phyloP scores from a whole-genome alignment of 1,284 basidiomycete species.

The Rhodotorula sp. region DNA sequence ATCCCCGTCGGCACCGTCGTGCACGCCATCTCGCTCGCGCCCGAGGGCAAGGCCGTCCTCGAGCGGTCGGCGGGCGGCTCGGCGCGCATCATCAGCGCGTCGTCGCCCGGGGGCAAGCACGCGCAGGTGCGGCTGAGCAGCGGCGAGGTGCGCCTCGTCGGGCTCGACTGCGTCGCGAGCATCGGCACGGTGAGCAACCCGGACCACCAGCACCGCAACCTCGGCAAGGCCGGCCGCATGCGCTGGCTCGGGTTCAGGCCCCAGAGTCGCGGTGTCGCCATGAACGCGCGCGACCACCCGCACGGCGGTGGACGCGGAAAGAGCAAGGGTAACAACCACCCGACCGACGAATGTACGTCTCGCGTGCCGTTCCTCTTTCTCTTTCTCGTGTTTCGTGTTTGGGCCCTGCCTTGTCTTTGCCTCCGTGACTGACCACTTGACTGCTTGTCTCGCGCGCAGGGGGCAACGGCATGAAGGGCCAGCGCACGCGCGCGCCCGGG shows the following conservation, averaged over 20 bases:
- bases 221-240: slow-evolving; percentile 89
- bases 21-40: slow-evolving; percentile 78
- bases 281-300: slow-evolving; percentile 97
- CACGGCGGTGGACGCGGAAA: slow-evolving; percentile 98
- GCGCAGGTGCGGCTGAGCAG: slow-evolving; percentile 84
- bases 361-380: background rate
- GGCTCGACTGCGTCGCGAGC: slow-evolving; percentile 81
- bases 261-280: slow-evolving; percentile 87
- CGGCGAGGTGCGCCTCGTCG: slow-evolving; percentile 86
- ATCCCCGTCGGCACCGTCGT: slow-evolving; percentile 90
- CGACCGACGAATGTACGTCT: slow-evolving; percentile 54
- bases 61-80: slow-evolving; percentile 87
- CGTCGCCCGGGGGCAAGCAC: slow-evolving; percentile 65
- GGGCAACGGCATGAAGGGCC: slow-evolving; percentile 76
- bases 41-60: slow-evolving; percentile 75
- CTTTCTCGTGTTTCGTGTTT: background rate
- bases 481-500: slow-evolving; percentile 85
- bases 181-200: slow-evolving; percentile 91
- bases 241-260: slow-evolving; percentile 62
- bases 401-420: background rate
- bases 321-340: slow-evolving; percentile 92
- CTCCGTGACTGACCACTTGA: background rate
- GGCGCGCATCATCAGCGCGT: slow-evolving; percentile 69
- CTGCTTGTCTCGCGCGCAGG: too few species aligned
- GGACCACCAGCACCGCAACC: slow-evolving; percentile 76